Conservation (phyloP, 768 basidiomycete genomes). For the Gymnopilus junonius region DNA sequence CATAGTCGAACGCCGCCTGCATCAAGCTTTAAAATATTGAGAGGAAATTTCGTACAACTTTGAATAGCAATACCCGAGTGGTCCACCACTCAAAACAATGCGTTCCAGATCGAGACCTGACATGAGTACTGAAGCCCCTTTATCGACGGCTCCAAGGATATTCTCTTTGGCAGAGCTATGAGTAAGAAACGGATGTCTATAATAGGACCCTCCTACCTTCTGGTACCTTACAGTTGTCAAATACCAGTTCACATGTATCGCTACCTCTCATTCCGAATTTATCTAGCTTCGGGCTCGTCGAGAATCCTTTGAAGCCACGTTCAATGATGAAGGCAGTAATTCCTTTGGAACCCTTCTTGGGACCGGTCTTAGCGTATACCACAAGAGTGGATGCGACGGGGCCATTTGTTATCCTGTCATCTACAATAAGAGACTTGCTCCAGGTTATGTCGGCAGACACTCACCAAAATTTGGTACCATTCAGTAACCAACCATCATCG, state of each 20-base stretch:
- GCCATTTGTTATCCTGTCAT: constrained; percentile 89
- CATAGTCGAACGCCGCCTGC: constrained; percentile 92
- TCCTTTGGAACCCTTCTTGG: constrained; percentile 79
- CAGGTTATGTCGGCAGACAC: neutral
- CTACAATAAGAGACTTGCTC: neutral
- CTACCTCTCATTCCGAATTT: constrained; percentile 98
- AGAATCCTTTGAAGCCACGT: constrained; percentile 81
- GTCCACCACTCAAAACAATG: constrained; percentile 90
- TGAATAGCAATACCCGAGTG: constrained; percentile 66
- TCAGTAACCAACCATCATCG: constrained; percentile 76
- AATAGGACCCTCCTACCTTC: constrained; percentile 56
- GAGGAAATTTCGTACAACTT: constrained; percentile 8
- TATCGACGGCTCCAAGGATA: constrained; percentile 78
- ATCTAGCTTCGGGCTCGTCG: constrained; percentile 88
- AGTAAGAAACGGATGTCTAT: neutral
- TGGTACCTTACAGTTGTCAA: constrained; percentile 89
- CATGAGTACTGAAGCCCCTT: constrained; percentile 90
- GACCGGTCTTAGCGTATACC: constrained; percentile 90
- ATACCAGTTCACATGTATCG: constrained; percentile 92
- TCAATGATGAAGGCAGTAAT: constrained; percentile 94
- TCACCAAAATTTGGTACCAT: constrained; percentile 94
- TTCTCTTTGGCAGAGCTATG: constrained; percentile 58
- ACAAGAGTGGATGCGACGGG: constrained; percentile 89
- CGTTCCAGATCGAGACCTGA: constrained; percentile 92
- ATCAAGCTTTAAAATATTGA: constrained; percentile 60